Evolutionary conservation across 2,329 filamentous ascomycete species (phyloP).

Genomic region (Periconia digitata): DNA sequence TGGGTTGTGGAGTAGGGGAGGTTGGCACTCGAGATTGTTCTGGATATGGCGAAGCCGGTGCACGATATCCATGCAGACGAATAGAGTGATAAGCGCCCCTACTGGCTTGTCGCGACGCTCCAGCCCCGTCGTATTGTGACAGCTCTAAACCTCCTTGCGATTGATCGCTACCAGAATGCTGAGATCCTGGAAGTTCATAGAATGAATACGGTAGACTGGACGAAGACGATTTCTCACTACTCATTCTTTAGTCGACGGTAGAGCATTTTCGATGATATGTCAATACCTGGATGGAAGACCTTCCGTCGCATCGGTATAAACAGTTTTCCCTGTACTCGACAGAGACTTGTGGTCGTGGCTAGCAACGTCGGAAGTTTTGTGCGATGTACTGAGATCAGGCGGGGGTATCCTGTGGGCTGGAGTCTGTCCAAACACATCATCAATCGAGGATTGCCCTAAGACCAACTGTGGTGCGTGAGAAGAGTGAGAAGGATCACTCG

Average conservation of each 20-base stretch:
- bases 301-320: neutral
- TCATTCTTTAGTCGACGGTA: conserved; percentile 5
- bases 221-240: conserved; percentile 27
- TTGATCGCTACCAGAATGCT: conserved; percentile 25
- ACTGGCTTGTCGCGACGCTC: conserved; percentile 15
- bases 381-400: neutral
- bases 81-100: conserved; percentile 26
- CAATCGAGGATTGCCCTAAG: conserved; percentile 5
- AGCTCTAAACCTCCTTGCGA: conserved; percentile 13
- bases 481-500: conserved; percentile 17
- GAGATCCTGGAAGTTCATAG: conserved; percentile 32
- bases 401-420: conserved; percentile 2
- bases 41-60: conserved; percentile 1
- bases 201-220: conserved; percentile 34
- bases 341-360: conserved; percentile 8
- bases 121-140: conserved; percentile 26
- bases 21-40: conserved; percentile 11
- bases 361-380: conserved; percentile 1
- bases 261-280: neutral
- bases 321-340: conserved; percentile 2
- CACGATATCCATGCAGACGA: conserved; percentile 14
- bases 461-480: conserved; percentile 1
- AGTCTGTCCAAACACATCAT: conserved; percentile 19
- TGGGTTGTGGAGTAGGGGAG: conserved; percentile 6
- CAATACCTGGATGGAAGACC: neutral